Base-by-base conservation (phyloP, 345 rosid species). In the Gossypium sturtianum region DNA sequence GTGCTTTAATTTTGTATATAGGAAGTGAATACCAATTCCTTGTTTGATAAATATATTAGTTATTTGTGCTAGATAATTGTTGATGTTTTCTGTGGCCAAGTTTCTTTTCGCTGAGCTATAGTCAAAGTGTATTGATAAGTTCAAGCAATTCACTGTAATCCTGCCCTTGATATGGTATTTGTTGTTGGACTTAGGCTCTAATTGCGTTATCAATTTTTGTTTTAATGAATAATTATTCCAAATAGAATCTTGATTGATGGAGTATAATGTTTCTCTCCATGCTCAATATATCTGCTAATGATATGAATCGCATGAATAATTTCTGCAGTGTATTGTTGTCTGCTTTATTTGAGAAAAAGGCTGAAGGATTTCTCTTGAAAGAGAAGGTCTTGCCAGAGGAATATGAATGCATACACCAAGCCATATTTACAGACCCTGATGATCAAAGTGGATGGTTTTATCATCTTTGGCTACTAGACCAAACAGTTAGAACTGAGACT, bases 361-460 rank as follows among this genome's bases (percentile, higher is more conserved):
- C 59, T 62, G 82, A 86, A 69, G 94, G 93, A 9, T 90, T 87
- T 82, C 57, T 78, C 43, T 78, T 79, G 27, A 84, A 86, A 77
- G 84, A 85, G 45, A 85, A 74, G 49, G 86, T 89, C 71, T 77
- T 90, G 63, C 87, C 84, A 10, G 86, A 86, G 47, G 98, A 95
- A 83, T 90, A 84, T 83, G 88, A 85, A 52, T 73, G 87, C 75
- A 89, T 95, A 56, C 93, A 85, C 74, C 80, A 84, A 61, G 98
- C 98, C 53, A 80, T 93, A 78, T 93, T 91, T 76, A 93, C 93
- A 0, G 98, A 95, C 77, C 90, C 89, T 51, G 93, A 88, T 82
- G 98, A 93, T 79, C 98, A 93, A 85, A 90, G 99, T 74, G 98
- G 93, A 65, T 95, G 98, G 99, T 91, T 93, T 87, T 95, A 95